Evolutionary conservation across 2,329 filamentous ascomycete genomes (phyloP).

Genomic region (Ophiostoma piceae): DNA sequence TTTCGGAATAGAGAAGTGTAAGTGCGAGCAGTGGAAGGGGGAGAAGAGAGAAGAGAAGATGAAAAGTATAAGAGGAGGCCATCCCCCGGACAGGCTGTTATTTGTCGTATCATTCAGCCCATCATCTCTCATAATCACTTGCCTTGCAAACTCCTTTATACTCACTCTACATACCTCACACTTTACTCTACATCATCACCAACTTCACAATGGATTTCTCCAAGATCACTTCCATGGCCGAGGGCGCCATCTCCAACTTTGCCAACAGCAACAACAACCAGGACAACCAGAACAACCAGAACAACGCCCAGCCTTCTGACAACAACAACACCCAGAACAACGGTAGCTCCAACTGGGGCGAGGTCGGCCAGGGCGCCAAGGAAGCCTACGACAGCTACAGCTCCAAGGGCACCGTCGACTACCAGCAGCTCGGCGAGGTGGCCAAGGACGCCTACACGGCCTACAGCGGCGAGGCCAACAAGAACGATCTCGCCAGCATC

Average conservation of each 20-base stretch:
- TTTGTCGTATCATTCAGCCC: neutral
- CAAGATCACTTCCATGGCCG: slow-evolving; percentile 28
- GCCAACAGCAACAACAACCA: slow-evolving; percentile 22
- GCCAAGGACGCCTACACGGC: slow-evolving; percentile 35
- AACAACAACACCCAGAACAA: slow-evolving; percentile 19
- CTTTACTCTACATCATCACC: slow-evolving; percentile 17
- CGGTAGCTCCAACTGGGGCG: slow-evolving; percentile 24
- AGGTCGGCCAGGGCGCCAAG: slow-evolving; percentile 28
- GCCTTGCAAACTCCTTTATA: neutral
- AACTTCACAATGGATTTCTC: slow-evolving; percentile 30
- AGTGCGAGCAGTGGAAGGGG: neutral
- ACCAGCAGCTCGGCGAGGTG: slow-evolving; percentile 32
- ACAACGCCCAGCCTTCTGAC: slow-evolving; percentile 12
- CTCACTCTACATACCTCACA: slow-evolving; percentile 12
- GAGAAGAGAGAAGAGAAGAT: neutral
- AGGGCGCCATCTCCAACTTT: slow-evolving; percentile 28
- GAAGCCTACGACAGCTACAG: slow-evolving; percentile 27
- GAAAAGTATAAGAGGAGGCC: neutral
- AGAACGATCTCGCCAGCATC: slow-evolving; percentile 23
- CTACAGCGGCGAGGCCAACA: slow-evolving; percentile 25
- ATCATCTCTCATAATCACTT: neutral
- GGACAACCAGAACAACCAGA: slow-evolving; percentile 20
- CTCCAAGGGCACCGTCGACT: slow-evolving; percentile 35
- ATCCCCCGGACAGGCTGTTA: neutral
- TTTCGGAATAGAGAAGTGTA: neutral